Percentiles rank a stretch among this genome's conserved stretches.
These are phyloP conservation scores for Ceratobasidium papillatum DNA, from an alignment of 1,284 basidiomycete species.

Conservation along the genomic window DNA sequence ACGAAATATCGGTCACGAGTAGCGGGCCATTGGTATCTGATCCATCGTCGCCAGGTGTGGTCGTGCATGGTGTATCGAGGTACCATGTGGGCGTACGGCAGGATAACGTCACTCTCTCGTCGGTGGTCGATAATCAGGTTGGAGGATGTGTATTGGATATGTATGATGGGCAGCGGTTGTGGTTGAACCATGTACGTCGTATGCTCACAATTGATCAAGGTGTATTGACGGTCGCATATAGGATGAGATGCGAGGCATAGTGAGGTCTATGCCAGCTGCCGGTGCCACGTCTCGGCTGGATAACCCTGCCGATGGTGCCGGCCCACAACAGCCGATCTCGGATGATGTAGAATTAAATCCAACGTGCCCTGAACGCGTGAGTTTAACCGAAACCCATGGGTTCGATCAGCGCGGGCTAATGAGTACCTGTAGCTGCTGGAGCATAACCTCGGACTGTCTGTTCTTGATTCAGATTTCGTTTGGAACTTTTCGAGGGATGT, in stretches of 20 bases:
- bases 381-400: not conserved
- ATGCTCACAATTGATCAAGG: not conserved
- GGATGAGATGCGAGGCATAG: constrained; percentile 1
- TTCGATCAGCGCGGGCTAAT: not conserved
- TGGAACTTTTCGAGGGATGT: not conserved
- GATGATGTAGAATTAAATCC: not conserved
- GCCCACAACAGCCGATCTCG: not conserved
- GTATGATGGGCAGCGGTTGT: constrained; percentile 6
- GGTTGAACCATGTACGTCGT: not conserved
- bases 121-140: not conserved
- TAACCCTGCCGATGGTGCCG: not conserved
- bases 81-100: not conserved
- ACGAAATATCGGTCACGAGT: not conserved
- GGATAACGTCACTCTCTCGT: constrained; percentile 5
- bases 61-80: not conserved
- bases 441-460: not conserved
- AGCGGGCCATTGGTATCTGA: not conserved
- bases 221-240: not conserved
- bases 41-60: not conserved
- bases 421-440: not conserved
- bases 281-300: not conserved
- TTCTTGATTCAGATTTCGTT: not conserved
- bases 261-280: not conserved
- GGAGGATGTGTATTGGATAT: not conserved
- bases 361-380: not conserved